Evolutionary conservation across 345 rosid genomes (phyloP).

Genomic region (Triadica sebifera): DNA sequence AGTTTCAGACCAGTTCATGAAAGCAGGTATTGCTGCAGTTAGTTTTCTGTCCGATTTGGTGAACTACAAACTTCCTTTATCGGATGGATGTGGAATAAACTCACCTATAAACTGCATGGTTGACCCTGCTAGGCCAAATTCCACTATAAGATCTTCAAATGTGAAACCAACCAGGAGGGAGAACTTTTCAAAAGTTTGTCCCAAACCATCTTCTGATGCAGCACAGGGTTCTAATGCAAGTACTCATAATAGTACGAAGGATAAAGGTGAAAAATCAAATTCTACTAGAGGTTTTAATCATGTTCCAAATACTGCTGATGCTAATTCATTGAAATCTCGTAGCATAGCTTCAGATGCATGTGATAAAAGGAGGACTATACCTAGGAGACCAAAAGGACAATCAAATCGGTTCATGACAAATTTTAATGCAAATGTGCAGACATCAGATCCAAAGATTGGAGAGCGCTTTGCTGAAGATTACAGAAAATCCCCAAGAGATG

Average conservation of each 20-base stretch:
- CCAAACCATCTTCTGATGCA: constrained; percentile 45
- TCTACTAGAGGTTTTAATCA: constrained; percentile 43
- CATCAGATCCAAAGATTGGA: constrained; percentile 38
- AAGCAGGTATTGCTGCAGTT: constrained; percentile 67
- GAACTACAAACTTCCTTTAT: constrained; percentile 56
- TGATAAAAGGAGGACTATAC: constrained; percentile 45
- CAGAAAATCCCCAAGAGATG: constrained; percentile 40
- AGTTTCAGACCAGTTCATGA: constrained; percentile 64
- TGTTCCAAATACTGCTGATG: constrained; percentile 38
- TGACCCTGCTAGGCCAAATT: constrained; percentile 46
- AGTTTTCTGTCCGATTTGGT: constrained; percentile 62
- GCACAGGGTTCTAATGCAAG: constrained; percentile 32
- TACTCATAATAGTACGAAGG: constrained; percentile 37
- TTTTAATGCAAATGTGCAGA: constrained; percentile 30
- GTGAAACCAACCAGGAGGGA: constrained; percentile 57
- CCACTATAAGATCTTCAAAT: constrained; percentile 49
- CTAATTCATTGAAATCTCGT: constrained; percentile 31
- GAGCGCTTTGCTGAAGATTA: constrained; percentile 34
- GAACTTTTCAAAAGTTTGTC: constrained; percentile 47
- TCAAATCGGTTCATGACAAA: constrained; percentile 36
- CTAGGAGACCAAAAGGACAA: constrained; percentile 41
- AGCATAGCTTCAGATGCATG: constrained; percentile 22
- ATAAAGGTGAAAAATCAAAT: constrained; percentile 43
- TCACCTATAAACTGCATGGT: constrained; percentile 51
- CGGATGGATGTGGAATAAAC: constrained; percentile 47